phyloP scores from a whole-genome alignment of 83 land plant species.

The Picea abies region DNA sequence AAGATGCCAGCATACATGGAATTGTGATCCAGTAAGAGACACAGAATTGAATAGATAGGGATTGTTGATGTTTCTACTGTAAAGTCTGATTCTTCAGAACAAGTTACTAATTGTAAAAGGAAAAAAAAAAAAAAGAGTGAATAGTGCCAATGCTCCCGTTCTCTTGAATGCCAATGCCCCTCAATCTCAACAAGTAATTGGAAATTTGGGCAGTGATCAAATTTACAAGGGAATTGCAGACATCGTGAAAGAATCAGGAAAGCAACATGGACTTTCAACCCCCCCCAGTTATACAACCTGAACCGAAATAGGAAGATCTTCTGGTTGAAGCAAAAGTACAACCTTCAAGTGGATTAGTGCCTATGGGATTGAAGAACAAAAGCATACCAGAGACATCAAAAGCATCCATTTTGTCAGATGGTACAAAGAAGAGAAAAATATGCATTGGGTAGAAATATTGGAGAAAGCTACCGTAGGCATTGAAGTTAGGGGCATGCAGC shows the following conservation, averaged over 20 bases:
- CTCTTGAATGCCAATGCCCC: background rate
- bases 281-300: background rate
- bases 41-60: background rate
- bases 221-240: too few relatives aligned
- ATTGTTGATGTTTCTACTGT: background rate
- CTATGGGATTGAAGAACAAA: background rate
- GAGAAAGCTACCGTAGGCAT: too few relatives aligned
- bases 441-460: slow-evolving; percentile 11
- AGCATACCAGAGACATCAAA: background rate
- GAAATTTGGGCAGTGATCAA: background rate
- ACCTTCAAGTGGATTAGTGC: slow-evolving; percentile 5
- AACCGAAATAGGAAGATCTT: background rate
- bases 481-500: too few relatives aligned
- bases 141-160: background rate
- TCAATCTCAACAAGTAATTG: too few relatives aligned
- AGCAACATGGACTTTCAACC: background rate
- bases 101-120: too few relatives aligned
- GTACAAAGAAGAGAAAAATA: background rate
- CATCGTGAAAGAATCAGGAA: background rate
- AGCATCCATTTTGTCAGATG: background rate
- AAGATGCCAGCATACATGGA: slow-evolving; percentile 2
- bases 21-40: background rate
- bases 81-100: background rate
- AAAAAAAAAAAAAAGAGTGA: too few relatives aligned
- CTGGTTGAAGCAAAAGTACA: background rate